Base-by-base conservation (phyloP, 352 stramenopile genomes). In the Globisporangium solare region DNA sequence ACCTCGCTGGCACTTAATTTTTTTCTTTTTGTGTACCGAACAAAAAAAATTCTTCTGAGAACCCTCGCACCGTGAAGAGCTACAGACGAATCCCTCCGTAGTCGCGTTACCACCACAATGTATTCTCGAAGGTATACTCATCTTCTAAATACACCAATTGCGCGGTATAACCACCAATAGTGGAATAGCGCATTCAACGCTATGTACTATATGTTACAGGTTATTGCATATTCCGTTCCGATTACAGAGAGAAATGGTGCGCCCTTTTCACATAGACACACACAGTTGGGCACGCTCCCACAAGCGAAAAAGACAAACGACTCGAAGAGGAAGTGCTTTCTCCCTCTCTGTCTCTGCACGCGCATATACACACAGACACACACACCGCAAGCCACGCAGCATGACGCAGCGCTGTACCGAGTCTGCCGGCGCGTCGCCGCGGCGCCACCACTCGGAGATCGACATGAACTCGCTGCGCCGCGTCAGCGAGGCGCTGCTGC, bases 401-500 rank as follows among this genome's bases (percentile, higher is more conserved):
- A 42, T 48, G 32, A 32, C 24, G 22, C 17, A 15, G 14, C 50
- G 21, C 47, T 48, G 18, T 53, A 43, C 39, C 7, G 39, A 60
- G 41, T 31, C 24, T 12, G 39, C 6, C 8, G 50, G 32, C 4
- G 47, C 70, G 66, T 60, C 42, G 22, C 12, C 60, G 63, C 76
- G 61, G 47, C 74, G 67, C 63, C 70, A 69, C 18, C 45, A 67
- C 53, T 80, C 75, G 27, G 73, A 81, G 62, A 64, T 79, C 21
- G 79, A 83, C 56, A 79, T 85, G 59, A 69, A 45, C 56, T 76
- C 75, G 46, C 68, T 88, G 63, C 75, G 79, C 37, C 74, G 79
- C 58, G 75, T 90, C 51, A 72, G 79, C 50, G 79, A 90, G 48
- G 79, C 79, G 21, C 71, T 90, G 47, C 63, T 90, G 20, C 68